A percentile compares a stretch with the other conserved stretches of the same genome.
Conservation (phyloP, 352 stramenopile species). For the Sclerospora graminicola region DNA sequence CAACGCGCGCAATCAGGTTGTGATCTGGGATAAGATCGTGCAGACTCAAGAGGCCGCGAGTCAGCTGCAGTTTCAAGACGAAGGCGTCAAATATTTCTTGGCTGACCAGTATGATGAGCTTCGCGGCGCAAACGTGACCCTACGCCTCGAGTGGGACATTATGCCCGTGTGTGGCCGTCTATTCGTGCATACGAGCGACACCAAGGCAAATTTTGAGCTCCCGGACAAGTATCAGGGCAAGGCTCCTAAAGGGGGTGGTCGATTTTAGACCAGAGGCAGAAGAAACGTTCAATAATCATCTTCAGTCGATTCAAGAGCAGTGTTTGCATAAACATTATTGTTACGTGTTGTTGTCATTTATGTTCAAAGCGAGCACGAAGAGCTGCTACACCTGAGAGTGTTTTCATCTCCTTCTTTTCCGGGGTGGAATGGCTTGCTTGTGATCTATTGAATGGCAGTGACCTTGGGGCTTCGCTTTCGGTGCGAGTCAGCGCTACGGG, state of each 20-base stretch:
- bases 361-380: slow-evolving; percentile 70
- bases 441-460: slow-evolving; percentile 3
- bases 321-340: background rate
- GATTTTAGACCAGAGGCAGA: slow-evolving; percentile 15
- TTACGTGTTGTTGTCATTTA: slow-evolving; percentile 15
- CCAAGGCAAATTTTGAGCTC: slow-evolving; percentile 43
- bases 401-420: slow-evolving; percentile 14
- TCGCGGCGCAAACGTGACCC: slow-evolving; percentile 64
- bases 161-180: slow-evolving; percentile 78
- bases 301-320: background rate
- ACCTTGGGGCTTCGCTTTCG: slow-evolving; percentile 16
- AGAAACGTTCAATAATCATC: background rate
- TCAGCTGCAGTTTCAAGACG: slow-evolving; percentile 40
- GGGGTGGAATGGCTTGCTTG: slow-evolving; percentile 3
- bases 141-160: slow-evolving; percentile 78
- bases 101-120: slow-evolving; percentile 71
- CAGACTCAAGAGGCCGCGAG: slow-evolving; percentile 42
- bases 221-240: slow-evolving; percentile 65
- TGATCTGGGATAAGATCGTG: slow-evolving; percentile 83
- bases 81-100: slow-evolving; percentile 78
- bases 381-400: slow-evolving; percentile 48
- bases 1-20: slow-evolving; percentile 70
- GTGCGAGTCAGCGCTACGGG: slow-evolving; percentile 15
- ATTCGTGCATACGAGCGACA: slow-evolving; percentile 50
- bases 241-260: slow-evolving; percentile 22